phyloP scores from a whole-genome alignment of 306 rosid species.

The Bauhinia variegata region DNA sequence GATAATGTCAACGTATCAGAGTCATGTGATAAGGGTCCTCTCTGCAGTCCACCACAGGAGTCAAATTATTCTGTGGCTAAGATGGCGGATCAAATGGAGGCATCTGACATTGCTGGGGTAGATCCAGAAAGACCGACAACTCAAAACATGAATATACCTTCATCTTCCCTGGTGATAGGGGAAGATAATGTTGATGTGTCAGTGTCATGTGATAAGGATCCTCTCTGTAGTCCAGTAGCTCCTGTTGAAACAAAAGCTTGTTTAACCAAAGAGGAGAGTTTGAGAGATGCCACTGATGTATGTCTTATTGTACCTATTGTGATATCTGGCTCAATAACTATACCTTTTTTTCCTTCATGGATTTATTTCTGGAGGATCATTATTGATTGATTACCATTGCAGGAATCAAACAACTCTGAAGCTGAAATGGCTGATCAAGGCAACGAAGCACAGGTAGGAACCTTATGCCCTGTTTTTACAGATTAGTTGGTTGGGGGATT shows the following conservation, averaged over 20 bases:
- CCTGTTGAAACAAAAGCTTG: conserved; percentile 4
- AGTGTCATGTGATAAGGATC: conserved; percentile 15
- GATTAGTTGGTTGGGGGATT: no score
- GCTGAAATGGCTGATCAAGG: conserved; percentile 32
- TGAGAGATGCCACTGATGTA: conserved; percentile 31
- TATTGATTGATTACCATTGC: conserved; percentile 11
- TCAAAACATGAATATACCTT: conserved; percentile 19
- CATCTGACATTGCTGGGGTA: conserved; percentile 31
- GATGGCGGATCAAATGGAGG: conserved; percentile 34
- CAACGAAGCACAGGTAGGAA: conserved; percentile 31
- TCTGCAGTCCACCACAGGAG: conserved; percentile 32
- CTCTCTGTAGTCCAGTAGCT: conserved; percentile 6
- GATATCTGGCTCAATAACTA: neutral
- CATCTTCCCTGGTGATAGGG: conserved; percentile 26
- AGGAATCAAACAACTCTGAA: conserved; percentile 12
- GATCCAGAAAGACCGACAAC: conserved; percentile 8
- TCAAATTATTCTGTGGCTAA: conserved; percentile 36
- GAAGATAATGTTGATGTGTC: conserved; percentile 21
- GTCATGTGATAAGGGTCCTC: conserved; percentile 15
- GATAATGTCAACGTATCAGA: conserved; percentile 35
- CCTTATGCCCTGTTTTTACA: no score
- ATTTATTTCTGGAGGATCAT: conserved; percentile 32
- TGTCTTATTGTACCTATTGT: conserved; percentile 9
- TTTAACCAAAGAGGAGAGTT: conserved; percentile 19
- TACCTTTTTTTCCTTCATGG: conserved; percentile 5